phyloP scores from a whole-genome alignment of 257 asterid genomes.

The Jaltomata sinuosa region DNA sequence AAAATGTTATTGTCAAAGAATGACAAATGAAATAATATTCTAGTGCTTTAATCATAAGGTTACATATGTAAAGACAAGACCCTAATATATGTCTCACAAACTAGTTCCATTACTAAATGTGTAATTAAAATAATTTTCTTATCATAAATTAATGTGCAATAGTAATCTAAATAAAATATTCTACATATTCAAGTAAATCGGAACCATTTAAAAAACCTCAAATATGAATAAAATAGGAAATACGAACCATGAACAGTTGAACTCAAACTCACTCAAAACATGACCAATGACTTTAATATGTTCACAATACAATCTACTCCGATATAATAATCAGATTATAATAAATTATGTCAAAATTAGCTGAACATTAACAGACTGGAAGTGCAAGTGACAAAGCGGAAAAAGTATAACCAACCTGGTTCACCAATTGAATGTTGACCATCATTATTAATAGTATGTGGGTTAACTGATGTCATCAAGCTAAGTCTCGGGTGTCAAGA shows the following conservation, averaged over 20 bases:
- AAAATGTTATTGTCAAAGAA: not conserved
- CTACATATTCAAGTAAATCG: not conserved
- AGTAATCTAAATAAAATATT: not conserved
- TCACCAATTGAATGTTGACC: too few species aligned
- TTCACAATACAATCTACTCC: too few species aligned
- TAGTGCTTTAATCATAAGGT: not conserved
- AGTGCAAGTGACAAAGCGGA: too few species aligned
- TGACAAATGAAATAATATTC: not conserved
- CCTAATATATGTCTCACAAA: not conserved
- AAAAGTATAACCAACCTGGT: too few species aligned
- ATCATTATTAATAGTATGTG: too few species aligned
- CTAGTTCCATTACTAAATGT: not conserved
- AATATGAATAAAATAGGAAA: not conserved
- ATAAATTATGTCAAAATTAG: too few species aligned
- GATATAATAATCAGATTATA: too few species aligned
- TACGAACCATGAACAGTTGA: not conserved
- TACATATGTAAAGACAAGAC: not conserved
- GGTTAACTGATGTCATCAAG: too few species aligned
- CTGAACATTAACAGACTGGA: too few species aligned
- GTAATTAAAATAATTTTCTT: not conserved
- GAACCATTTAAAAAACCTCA: not conserved
- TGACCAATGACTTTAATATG: too few species aligned
- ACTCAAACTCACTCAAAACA: too few species aligned
- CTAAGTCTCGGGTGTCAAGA: not conserved
- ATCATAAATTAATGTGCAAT: not conserved